phyloP scores from a whole-genome alignment of 371 early-diverging fungal species.

The Mucor racemosus region DNA sequence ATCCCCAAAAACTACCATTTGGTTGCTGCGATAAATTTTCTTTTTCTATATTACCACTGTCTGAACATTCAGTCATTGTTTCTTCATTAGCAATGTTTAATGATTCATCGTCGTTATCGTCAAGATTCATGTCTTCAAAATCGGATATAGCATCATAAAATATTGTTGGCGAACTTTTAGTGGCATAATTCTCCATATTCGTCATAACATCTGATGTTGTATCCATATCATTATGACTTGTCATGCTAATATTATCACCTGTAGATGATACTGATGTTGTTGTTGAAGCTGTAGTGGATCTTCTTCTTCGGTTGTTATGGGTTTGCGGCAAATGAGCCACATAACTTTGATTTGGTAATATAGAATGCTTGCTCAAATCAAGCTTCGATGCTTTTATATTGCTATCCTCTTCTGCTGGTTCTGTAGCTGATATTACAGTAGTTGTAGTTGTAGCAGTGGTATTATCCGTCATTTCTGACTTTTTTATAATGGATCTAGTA shows the following conservation, averaged over 20 bases:
- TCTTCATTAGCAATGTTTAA: neutral
- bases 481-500: neutral
- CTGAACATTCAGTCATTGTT: neutral
- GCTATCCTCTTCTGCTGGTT: neutral
- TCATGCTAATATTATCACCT: neutral
- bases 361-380: slow-evolving; percentile 20
- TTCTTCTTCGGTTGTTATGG: neutral
- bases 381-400: slow-evolving; percentile 8
- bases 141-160: slow-evolving; percentile 16
- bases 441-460: neutral
- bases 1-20: slow-evolving; percentile 10
- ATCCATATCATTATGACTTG: neutral
- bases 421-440: neutral
- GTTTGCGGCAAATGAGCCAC: slow-evolving; percentile 14
- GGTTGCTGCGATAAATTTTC: neutral
- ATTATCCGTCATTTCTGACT: neutral
- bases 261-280: neutral
- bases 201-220: neutral
- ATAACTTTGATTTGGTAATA: slow-evolving; percentile 22
- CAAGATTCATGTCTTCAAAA: slow-evolving; percentile 1
- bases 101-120: neutral
- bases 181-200: neutral
- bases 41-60: neutral
- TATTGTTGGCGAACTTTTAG: neutral
- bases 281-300: neutral